phyloP scores from a whole-genome alignment of 192 early-diverging fungal genomes.

The Coemansia sp. region DNA sequence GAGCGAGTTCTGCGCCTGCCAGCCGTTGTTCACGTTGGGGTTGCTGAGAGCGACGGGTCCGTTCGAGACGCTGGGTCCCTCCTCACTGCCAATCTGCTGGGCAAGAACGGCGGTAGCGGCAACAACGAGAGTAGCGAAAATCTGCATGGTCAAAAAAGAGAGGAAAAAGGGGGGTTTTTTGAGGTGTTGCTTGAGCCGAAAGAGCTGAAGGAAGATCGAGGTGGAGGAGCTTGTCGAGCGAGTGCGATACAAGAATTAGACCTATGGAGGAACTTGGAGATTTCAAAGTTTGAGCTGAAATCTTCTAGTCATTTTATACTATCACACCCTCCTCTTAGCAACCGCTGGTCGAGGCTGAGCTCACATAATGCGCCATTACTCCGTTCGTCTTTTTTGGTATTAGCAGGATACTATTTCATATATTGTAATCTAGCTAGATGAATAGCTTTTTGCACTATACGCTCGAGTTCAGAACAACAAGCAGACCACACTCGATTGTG shows the following conservation, averaged over 20 bases:
- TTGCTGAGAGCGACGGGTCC: constrained; percentile 30
- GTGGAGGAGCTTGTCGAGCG: background rate
- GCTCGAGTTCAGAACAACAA: background rate
- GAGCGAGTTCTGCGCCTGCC: constrained; percentile 32
- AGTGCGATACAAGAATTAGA: constrained; percentile 33
- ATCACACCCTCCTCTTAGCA: background rate
- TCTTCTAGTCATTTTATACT: constrained; percentile 2
- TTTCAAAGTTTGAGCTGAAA: background rate
- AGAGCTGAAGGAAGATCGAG: constrained; percentile 1
- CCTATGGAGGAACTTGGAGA: constrained; percentile 33
- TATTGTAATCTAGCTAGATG: background rate
- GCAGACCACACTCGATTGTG: background rate
- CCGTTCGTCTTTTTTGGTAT: background rate
- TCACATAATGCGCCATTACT: background rate
- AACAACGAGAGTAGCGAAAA: constrained; percentile 24
- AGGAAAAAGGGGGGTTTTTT: background rate
- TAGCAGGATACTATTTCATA: constrained; percentile 7
- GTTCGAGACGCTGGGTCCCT: constrained; percentile 15
- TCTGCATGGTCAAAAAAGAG: constrained; percentile 21
- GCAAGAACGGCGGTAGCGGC: constrained; percentile 28
- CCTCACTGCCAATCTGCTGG: constrained; percentile 28
- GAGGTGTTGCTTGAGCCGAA: constrained; percentile 5
- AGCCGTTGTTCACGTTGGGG: constrained; percentile 46
- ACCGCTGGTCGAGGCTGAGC: background rate
- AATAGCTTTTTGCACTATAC: background rate